Base-by-base conservation (phyloP, 2,329 filamentous ascomycete species). In the Fusarium incarnatum region DNA sequence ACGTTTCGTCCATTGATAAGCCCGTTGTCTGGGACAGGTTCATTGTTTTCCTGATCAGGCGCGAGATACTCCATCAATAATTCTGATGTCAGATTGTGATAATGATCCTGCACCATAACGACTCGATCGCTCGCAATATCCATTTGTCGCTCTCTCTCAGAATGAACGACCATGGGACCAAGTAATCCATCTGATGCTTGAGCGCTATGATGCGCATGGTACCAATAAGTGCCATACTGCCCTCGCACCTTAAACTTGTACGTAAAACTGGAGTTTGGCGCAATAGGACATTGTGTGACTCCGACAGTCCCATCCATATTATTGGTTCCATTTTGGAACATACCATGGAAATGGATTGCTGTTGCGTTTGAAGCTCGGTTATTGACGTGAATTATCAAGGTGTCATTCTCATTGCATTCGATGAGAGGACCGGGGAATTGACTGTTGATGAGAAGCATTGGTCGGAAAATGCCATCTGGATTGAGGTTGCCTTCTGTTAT, bases 311-410 rank as follows among this genome's bases (percentile, higher is more conserved):
- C 92, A 73, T 95, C 92, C 89, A 93, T 92, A 60, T 85, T 85
- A 62, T 89, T 92, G 0, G 91, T 92, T 13, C 91, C 91, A 70
- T 92, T 92, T 76, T 94, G 91, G 75, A 89, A 93, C 67, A 95
- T 84, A 18, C 92, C 92, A 71, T 95, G 92, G 77, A 92, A 94
- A 76, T 95, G 92, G 8, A 94, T 83, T 40, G 85, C 87, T 11
- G 90, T 91, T 15, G 85, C 87, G 70, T 94, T 92, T 15, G 83
- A 81, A 1, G 91, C 87, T 23, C 86, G 83, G 72, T 95, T 95
- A 70, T 88, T 81, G 53, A 94, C 83, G 32, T 92, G 88, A 45
- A 94, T 87, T 6, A 93, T 78, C 11, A 96, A 78, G 2, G 86
- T 88, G 72, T 96, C 93, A 22, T 91, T 92, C 68, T 92, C 89